These are phyloP conservation scores for Themeda triandra DNA, from an alignment of 176 grass and related monocot genomes.

Conservation along the genomic window DNA sequence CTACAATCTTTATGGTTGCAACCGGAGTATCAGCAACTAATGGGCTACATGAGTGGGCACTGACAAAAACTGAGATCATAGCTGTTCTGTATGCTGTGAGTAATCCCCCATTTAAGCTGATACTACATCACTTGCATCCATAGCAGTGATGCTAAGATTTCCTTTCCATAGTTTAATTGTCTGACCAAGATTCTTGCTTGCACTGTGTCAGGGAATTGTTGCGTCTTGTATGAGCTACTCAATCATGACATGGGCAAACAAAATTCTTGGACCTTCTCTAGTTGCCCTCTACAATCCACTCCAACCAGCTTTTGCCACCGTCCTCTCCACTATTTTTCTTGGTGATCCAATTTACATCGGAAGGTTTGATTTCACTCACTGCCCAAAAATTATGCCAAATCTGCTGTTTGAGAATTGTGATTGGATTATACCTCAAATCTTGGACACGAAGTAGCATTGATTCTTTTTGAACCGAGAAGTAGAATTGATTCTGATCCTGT, in stretches of 20 bases:
- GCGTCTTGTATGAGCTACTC: slow-evolving; percentile 86
- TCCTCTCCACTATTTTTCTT: slow-evolving; percentile 85
- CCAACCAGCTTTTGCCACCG: slow-evolving; percentile 77
- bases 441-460: no score
- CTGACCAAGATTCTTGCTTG: slow-evolving; percentile 18
- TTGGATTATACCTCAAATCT: neutral
- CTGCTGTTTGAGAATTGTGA: neutral
- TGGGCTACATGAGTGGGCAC: slow-evolving; percentile 71
- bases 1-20: slow-evolving; percentile 71
- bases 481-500: neutral
- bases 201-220: slow-evolving; percentile 61
- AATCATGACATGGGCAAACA: slow-evolving; percentile 91
- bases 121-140: neutral
- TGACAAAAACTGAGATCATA: slow-evolving; percentile 70
- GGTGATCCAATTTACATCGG: slow-evolving; percentile 77
- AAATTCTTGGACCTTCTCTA: slow-evolving; percentile 79
- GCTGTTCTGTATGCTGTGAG: slow-evolving; percentile 85
- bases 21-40: slow-evolving; percentile 55
- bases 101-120: neutral
- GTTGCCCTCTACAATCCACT: slow-evolving; percentile 86
- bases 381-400: neutral
- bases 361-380: slow-evolving; percentile 49
- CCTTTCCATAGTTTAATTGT: neutral
- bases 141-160: neutral
- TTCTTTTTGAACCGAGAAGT: no score